phyloP scores from a whole-genome alignment of 306 rosid genomes.

The Quillaja saponaria region DNA sequence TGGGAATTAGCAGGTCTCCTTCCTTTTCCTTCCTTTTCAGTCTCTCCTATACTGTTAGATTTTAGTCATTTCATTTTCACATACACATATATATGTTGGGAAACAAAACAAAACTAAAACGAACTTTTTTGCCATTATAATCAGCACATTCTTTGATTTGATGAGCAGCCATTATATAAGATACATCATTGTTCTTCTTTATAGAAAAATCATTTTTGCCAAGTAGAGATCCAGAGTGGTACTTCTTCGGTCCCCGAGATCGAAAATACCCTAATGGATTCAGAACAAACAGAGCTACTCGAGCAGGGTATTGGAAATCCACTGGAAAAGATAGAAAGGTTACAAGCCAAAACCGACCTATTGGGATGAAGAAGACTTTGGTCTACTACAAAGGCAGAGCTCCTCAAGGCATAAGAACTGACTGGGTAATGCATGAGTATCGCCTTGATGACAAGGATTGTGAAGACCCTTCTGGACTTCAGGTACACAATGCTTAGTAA shows the following conservation, averaged over 20 bases:
- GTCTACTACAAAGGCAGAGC: constrained; percentile 96
- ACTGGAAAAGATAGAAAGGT: constrained; percentile 93
- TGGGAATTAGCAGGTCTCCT: constrained; percentile 92
- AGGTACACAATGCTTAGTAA: constrained; percentile 57
- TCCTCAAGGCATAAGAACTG: constrained; percentile 95
- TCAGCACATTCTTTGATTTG: background rate
- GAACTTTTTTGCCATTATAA: background rate
- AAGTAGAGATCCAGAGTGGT: constrained; percentile 99
- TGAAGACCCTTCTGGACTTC: constrained; percentile 68
- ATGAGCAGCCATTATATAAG: background rate
- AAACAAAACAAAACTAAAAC: no score
- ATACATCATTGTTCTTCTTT: no score
- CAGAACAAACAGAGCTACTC: constrained; percentile 93
- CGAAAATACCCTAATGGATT: constrained; percentile 93
- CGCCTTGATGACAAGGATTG: constrained; percentile 84
- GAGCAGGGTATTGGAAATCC: constrained; percentile 97
- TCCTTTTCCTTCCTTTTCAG: background rate
- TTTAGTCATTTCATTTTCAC: no score
- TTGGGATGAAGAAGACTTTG: constrained; percentile 97
- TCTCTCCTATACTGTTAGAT: no score
- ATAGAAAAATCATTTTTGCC: constrained; percentile 92
- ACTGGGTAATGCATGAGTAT: constrained; percentile 99
- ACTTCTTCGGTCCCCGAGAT: constrained; percentile 93
- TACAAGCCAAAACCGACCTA: constrained; percentile 63
- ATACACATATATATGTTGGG: no score